phyloP scores from a whole-genome alignment of 768 basidiomycete species.

The Boletus subparvulus region DNA sequence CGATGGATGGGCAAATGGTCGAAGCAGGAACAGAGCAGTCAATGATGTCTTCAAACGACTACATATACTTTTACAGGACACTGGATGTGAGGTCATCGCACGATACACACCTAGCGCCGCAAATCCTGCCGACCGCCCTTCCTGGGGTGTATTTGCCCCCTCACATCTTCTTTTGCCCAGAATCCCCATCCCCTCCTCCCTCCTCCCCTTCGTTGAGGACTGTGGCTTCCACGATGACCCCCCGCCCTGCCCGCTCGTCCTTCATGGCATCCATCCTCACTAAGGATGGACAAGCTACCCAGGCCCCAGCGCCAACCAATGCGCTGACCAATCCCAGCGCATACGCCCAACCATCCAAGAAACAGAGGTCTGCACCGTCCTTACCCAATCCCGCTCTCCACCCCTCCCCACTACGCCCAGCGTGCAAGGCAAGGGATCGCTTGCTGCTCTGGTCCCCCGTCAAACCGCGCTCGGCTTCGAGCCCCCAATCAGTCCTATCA shows the following conservation, averaged over 20 bases:
- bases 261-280: too few relatives aligned
- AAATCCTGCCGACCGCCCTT: neutral
- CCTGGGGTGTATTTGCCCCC: neutral
- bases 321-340: too few relatives aligned
- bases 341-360: too few relatives aligned
- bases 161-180: neutral
- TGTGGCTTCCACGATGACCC: too few relatives aligned
- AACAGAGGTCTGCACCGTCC: too few relatives aligned
- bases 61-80: neutral
- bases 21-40: neutral
- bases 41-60: neutral
- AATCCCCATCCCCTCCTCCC: neutral
- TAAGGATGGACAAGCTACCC: too few relatives aligned
- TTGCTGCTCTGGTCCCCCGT: too few relatives aligned
- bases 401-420: too few relatives aligned
- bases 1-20: slow-evolving; percentile 2
- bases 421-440: too few relatives aligned
- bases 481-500: too few relatives aligned
- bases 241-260: neutral
- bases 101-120: neutral
- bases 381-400: too few relatives aligned
- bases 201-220: neutral
- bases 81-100: neutral
- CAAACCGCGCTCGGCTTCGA: fast-evolving
- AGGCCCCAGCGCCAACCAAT: too few relatives aligned